phyloP scores from a whole-genome alignment of 2,329 filamentous ascomycete genomes.

The Cladorrhinum sp. region DNA sequence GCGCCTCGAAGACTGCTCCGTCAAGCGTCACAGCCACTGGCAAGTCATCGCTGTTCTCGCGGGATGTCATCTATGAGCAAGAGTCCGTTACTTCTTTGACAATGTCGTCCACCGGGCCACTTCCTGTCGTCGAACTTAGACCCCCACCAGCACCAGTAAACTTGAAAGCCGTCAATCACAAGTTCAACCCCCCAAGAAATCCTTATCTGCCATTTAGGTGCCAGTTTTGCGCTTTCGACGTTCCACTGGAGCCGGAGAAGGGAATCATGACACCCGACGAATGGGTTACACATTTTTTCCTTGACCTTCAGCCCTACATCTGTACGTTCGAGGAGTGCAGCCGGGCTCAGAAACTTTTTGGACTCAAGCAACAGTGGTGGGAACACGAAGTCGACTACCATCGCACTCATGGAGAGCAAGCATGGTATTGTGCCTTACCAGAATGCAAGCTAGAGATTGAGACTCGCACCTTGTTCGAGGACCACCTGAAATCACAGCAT shows the following conservation, averaged over 20 bases:
- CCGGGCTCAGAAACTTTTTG: slow-evolving; percentile 15
- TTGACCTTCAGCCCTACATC: slow-evolving; percentile 26
- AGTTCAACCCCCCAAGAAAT: slow-evolving; percentile 2
- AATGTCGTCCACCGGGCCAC: not conserved
- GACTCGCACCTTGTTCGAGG: slow-evolving; percentile 7
- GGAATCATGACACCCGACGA: slow-evolving; percentile 11
- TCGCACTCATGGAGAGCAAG: slow-evolving; percentile 11
- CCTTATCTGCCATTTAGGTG: slow-evolving; percentile 18
- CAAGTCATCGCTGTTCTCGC: not conserved
- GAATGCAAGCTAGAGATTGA: slow-evolving; percentile 16
- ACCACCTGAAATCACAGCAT: slow-evolving; percentile 8
- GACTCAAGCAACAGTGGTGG: slow-evolving; percentile 23
- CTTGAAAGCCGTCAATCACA: too few relatives aligned
- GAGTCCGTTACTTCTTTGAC: not conserved
- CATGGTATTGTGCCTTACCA: slow-evolving; percentile 21
- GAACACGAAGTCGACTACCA: slow-evolving; percentile 25
- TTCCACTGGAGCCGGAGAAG: slow-evolving; percentile 16
- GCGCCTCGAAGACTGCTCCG: not conserved
- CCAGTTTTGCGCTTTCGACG: slow-evolving; percentile 22
- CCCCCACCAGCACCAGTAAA: slow-evolving; percentile 18
- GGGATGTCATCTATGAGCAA: not conserved
- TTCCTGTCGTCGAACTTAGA: not conserved
- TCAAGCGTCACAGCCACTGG: not conserved
- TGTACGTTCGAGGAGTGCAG: slow-evolving; percentile 25
- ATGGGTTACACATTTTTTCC: slow-evolving; percentile 25